Evolutionary conservation across 495 filamentous ascomycete species (phyloP).

Genomic region (Corynascus novoguineensis): DNA sequence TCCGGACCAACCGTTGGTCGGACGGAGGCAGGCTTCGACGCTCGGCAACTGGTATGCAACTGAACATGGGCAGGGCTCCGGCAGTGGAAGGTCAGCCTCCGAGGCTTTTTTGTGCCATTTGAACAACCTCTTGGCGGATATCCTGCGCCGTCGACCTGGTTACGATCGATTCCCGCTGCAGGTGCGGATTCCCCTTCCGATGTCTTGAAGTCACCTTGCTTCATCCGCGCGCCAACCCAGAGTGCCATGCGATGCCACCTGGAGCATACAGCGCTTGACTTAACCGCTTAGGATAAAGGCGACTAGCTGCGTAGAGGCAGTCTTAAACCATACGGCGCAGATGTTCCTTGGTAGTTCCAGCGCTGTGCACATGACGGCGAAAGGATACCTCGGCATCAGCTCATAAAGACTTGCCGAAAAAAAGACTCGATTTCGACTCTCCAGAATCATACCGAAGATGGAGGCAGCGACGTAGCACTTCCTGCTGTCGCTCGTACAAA

Average conservation of each 20-base stretch:
- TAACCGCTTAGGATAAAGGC: too few species aligned
- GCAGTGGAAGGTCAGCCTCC: slow-evolving; percentile 10
- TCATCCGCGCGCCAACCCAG: neutral
- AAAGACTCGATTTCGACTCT: too few species aligned
- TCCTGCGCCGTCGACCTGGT: neutral
- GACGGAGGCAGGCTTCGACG: neutral
- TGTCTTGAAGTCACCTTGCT: neutral
- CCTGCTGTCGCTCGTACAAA: neutral
- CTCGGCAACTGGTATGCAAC: neutral
- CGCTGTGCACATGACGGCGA: neutral
- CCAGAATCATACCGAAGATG: neutral
- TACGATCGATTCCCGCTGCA: neutral
- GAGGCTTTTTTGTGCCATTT: slow-evolving; percentile 2
- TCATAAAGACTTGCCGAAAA: neutral
- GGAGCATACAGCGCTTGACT: neutral
- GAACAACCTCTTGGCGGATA: neutral
- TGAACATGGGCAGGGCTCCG: neutral
- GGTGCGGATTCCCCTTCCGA: neutral
- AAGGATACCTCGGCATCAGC: neutral
- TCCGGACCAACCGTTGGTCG: neutral
- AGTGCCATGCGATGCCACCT: neutral
- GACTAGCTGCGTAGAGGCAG: too few species aligned
- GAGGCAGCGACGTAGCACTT: neutral
- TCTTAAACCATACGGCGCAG: too few species aligned
- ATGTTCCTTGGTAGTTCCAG: too few species aligned